Evolutionary conservation across 1,139 yeast species (phyloP), one percentile per base, ranked within the genome.

Genomic region (Geotrichum restrictum): DNA sequence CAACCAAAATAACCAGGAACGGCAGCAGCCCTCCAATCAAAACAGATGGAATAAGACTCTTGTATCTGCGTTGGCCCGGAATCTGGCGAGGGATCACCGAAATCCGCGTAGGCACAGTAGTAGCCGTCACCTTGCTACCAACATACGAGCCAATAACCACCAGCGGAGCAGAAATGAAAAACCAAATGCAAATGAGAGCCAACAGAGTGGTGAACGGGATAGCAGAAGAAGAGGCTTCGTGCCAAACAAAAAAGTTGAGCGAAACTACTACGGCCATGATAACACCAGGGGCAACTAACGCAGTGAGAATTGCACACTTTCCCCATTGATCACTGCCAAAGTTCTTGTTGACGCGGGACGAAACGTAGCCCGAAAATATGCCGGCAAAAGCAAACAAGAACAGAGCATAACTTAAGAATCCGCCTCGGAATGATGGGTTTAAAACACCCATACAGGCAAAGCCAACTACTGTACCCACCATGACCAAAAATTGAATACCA

Each of bases 1-100:
- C 96, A 50, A 86, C 89, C 62, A 84, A 84, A 14, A 86, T 83
- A n/a, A 88, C 82, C 16, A 85, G 82, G 65, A 87, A 88, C 21
- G 96, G 95, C 47, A 85, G 75, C 41, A 82, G 56, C 0, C 95
- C 95, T 61, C 83, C 83, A 0, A 79, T 60, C 10, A 69, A 49
- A 11, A 66, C 60, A 5, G 65, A 57, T 37, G 61, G 59, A 37
- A 56, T 42, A 19, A 65, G 59, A 22, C 63, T 64, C 53, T 70
- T 64, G 57, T 71, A 71, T 51, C 69, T 64, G 18, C 77, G 77
- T 58, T 70, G 75, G 29, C 56, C 60, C 10, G 80, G 77, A 14
- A 75, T 65, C 27, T 67, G 66, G 14, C 71, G 66, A 32, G 69
- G 64, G 13, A 71, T 67, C 31, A 61, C 61, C 19, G 67, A 60